Base-by-base conservation (phyloP, 2,329 filamentous ascomycete genomes). In the Phyllosticta paracitricarpa region DNA sequence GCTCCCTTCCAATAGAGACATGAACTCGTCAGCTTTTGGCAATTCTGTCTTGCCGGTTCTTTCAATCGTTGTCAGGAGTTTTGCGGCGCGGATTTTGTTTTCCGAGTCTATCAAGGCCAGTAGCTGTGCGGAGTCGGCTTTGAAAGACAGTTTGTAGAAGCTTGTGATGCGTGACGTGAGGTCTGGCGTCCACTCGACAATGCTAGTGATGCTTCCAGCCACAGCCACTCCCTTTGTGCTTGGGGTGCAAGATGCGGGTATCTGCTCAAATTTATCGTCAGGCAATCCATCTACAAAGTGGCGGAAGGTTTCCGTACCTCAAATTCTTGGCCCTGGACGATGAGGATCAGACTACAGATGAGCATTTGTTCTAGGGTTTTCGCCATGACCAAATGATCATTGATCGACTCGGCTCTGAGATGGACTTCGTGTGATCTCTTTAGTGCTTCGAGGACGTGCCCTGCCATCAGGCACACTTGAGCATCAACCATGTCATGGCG, bases 321-420 rank as follows among this genome's bases (percentile, higher is more conserved):
- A 68, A 97, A 97, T 69, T 94, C 89, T 68, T 93, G 80, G 3
- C 87, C 88, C 40, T 87, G 84, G 89, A 91, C 96, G 30, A 86
- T 89, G 64, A 96, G 84, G 68, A 97, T 83, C 51, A 97, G 71
- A 66, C 97, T 81, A 69, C 88, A 91, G 26, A 96, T 81, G 55
- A 94, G 78, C 63, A 96, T 89, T 28, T 92, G 85, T 71, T 99
- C 95, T 22, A 99, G 79, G 1, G 91, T 92, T 75, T 97, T 97
- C 19, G 89, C 94, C 75, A 97, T 91, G 93, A 94, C 99, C n/a
- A 97, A 73, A 73, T 96, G 90, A 74, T 99, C 94, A 68, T 91
- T 92, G 62, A 89, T 83, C 48, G 85, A 86, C 67, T 90, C 88
- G 17, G 91, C 88, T 66, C 87, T 84, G 9, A 83, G 83, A 1